Conservation (phyloP, 257 asterid species). For the Plantago elongata region DNA sequence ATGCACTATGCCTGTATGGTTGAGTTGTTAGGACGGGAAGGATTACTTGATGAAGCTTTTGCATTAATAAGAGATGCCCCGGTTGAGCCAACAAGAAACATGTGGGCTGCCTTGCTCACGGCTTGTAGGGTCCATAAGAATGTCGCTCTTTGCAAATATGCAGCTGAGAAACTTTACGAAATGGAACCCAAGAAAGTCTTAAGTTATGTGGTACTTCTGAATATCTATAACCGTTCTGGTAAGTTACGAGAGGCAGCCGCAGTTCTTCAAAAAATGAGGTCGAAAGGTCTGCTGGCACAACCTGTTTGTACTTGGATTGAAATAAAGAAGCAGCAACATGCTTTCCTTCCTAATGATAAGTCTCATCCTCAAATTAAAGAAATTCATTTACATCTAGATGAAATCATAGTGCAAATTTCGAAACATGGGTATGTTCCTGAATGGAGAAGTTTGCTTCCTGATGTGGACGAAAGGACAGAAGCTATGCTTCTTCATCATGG, state of each 20-base stretch:
- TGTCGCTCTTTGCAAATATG: conserved; percentile 72
- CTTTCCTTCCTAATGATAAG: conserved; percentile 64
- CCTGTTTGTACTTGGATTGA: conserved; percentile 86
- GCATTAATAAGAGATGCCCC: conserved; percentile 67
- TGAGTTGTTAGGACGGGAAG: conserved; percentile 76
- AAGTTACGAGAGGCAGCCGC: conserved; percentile 66
- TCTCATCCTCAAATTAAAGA: conserved; percentile 43
- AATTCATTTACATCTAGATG: conserved; percentile 47
- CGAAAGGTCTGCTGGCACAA: conserved; percentile 58
- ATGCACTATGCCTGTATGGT: conserved; percentile 87
- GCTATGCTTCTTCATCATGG: conserved; percentile 49
- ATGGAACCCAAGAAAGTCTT: conserved; percentile 85
- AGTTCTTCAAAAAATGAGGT: conserved; percentile 58
- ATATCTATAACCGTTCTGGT: conserved; percentile 55
- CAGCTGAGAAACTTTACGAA: conserved; percentile 75
- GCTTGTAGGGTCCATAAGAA: conserved; percentile 80
- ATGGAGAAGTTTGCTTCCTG: conserved; percentile 60
- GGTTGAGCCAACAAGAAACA: conserved; percentile 54
- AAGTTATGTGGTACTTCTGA: conserved; percentile 69
- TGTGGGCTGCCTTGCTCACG: conserved; percentile 96
- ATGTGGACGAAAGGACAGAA: conserved; percentile 63
- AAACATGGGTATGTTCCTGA: conserved; percentile 41
- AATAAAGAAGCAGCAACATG: conserved; percentile 56
- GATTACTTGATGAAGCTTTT: conserved; percentile 73
- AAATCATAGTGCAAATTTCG: conserved; percentile 41